Conservation (phyloP, 1,139 yeast genomes). For the Protomyces gravidus region DNA sequence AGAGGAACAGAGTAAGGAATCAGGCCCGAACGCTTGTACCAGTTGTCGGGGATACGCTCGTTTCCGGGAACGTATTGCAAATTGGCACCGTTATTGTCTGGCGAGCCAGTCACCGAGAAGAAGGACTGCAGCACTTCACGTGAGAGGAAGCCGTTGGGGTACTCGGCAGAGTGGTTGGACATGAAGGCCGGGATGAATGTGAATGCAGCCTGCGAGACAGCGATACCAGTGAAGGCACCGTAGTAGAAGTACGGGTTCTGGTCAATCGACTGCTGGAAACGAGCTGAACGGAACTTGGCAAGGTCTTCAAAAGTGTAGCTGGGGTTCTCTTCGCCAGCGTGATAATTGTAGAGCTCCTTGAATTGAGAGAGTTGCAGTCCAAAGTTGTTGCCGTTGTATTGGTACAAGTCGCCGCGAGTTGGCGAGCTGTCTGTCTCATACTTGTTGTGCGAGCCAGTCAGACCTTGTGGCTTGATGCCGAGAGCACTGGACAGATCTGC, state of each 20-base stretch:
- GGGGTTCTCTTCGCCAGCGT: slow-evolving; percentile 3
- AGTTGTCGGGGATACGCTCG: slow-evolving; percentile 22
- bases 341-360: slow-evolving; percentile 15
- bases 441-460: slow-evolving; percentile 25
- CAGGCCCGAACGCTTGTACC: slow-evolving; percentile 17
- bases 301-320: slow-evolving; percentile 17
- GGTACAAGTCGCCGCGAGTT: slow-evolving; percentile 21
- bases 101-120: slow-evolving; percentile 7
- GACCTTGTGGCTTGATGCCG: slow-evolving; percentile 3
- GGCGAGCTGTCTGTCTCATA: slow-evolving; percentile 27
- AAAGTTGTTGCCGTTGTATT: slow-evolving; percentile 23
- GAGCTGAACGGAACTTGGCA: slow-evolving; percentile 3
- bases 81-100: slow-evolving; percentile 5
- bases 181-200: slow-evolving; percentile 26
- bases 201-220: slow-evolving; percentile 25
- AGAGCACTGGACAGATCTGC: background rate
- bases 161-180: slow-evolving; percentile 28
- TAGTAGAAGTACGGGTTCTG: slow-evolving; percentile 26
- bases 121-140: slow-evolving; percentile 21
- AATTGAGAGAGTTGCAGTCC: slow-evolving; percentile 10
- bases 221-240: slow-evolving; percentile 19
- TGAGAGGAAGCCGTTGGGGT: slow-evolving; percentile 22
- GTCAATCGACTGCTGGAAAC: slow-evolving; percentile 19
- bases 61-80: slow-evolving; percentile 14
- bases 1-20: slow-evolving; percentile 5